These are phyloP conservation scores for Fraxinus greggii DNA, from an alignment of 305 asterid genomes.

Conservation along the genomic window DNA sequence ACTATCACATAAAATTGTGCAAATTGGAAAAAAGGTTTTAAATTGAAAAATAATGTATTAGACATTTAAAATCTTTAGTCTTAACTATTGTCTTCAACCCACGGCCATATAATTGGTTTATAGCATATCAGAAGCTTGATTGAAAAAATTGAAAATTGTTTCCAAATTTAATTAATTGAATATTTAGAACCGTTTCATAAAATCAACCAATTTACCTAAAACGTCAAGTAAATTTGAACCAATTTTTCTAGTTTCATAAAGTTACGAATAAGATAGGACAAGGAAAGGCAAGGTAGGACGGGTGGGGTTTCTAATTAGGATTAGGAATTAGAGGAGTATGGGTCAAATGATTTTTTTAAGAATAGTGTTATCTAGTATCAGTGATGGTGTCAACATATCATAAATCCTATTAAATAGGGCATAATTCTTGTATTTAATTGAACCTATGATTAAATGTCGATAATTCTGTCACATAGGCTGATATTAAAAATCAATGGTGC, in stretches of 20 bases:
- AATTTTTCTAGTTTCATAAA: not conserved
- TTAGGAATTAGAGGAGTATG: not conserved
- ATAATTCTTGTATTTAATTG: no score
- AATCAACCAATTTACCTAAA: not conserved
- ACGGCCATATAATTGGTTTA: not conserved
- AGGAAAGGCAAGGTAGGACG: not conserved
- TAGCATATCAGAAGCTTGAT: not conserved
- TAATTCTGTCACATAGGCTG: no score
- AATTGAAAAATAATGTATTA: not conserved
- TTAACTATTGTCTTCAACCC: not conserved
- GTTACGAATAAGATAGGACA: not conserved
- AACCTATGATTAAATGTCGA: no score
- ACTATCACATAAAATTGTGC: not conserved
- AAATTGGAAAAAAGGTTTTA: not conserved
- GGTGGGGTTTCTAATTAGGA: not conserved
- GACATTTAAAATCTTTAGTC: not conserved
- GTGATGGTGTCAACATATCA: not conserved
- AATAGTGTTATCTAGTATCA: not conserved
- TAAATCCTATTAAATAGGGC: no score
- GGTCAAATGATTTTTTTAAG: not conserved
- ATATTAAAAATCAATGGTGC: no score
- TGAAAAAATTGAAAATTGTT: not conserved
- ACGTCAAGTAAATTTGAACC: not conserved
- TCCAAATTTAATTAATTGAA: not conserved
- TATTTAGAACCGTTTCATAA: not conserved